phyloP scores from a whole-genome alignment of 768 basidiomycete genomes.

The Mycena polygramma region DNA sequence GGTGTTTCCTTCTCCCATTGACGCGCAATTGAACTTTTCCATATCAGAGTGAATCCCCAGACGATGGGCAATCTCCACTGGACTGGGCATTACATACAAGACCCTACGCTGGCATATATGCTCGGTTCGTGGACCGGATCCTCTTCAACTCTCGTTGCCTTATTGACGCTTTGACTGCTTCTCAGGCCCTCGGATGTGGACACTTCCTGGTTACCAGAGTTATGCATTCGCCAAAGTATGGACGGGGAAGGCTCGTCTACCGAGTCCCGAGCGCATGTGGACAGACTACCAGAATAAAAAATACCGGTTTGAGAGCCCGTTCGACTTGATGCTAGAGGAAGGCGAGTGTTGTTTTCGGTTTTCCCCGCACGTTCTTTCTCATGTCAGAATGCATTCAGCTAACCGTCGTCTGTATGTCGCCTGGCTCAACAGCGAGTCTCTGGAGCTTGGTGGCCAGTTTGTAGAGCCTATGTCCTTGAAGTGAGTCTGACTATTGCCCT shows the following conservation, averaged over 20 bases:
- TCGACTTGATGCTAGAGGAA: constrained; percentile 39
- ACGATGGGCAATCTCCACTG: constrained; percentile 34
- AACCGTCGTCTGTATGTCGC: constrained; percentile 24
- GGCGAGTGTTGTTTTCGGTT: constrained; percentile 3
- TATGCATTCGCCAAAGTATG: constrained; percentile 41
- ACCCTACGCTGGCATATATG: constrained; percentile 48
- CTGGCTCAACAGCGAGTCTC: constrained; percentile 42
- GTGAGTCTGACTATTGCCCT: constrained; percentile 17
- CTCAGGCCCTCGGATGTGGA: constrained; percentile 24
- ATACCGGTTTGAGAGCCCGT: constrained; percentile 22
- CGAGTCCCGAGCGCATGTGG: constrained; percentile 36
- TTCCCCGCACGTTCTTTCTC: no score
- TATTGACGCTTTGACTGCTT: neutral
- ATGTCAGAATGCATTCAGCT: neutral
- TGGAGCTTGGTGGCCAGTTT: constrained; percentile 42
- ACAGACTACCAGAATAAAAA: constrained; percentile 28
- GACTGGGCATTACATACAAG: constrained; percentile 49
- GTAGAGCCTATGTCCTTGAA: constrained; percentile 39
- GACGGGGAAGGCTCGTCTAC: constrained; percentile 41
- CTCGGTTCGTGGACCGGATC: neutral
- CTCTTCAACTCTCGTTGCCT: no score
- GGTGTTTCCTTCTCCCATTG: neutral
- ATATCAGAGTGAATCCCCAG: constrained; percentile 16
- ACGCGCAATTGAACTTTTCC: no score
- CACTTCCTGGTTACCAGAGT: constrained; percentile 32